Percentiles rank a stretch among this genome's conserved stretches.
Evolutionary conservation across 805 yeast species (phyloP).

Genomic region (Saturnispora quitensis): DNA sequence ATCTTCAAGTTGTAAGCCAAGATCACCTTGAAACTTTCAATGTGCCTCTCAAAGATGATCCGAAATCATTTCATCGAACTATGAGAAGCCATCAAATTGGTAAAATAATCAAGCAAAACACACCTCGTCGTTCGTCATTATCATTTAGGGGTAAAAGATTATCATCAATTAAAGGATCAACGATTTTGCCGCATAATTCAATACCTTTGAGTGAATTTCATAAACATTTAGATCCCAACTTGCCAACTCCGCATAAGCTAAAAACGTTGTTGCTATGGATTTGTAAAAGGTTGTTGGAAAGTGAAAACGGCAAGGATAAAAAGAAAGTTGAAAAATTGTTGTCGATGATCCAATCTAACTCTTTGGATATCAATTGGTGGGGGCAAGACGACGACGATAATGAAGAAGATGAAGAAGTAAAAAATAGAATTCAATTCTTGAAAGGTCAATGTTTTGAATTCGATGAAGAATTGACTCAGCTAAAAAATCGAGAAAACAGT

Average conservation of each 20-base stretch:
- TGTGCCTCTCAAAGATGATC: constrained; percentile 9
- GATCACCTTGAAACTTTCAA: constrained; percentile 9
- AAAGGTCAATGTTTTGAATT: constrained; percentile 36
- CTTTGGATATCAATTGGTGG: constrained; percentile 57
- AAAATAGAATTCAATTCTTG: constrained; percentile 37
- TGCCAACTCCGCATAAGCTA: constrained; percentile 70
- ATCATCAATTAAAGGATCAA: constrained; percentile 63
- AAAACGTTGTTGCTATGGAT: constrained; percentile 65
- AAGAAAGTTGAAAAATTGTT: constrained; percentile 9
- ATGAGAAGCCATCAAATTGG: background rate
- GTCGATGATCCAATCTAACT: background rate
- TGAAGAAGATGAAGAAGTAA: constrained; percentile 42
- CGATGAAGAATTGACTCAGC: constrained; percentile 36
- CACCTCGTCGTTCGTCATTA: constrained; percentile 39
- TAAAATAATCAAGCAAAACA: background rate
- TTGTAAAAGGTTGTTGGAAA: constrained; percentile 37
- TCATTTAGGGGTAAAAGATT: constrained; percentile 59
- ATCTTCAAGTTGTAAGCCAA: background rate
- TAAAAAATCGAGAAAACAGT: constrained; percentile 26
- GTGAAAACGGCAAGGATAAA: constrained; percentile 16
- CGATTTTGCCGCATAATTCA: constrained; percentile 57
- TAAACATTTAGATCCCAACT: constrained; percentile 49
- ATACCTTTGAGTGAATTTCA: constrained; percentile 46
- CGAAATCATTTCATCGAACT: background rate
- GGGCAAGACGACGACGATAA: constrained; percentile 27